Base-by-base conservation (phyloP, 2,329 filamentous ascomycete genomes). In the Pyrenophora teres region DNA sequence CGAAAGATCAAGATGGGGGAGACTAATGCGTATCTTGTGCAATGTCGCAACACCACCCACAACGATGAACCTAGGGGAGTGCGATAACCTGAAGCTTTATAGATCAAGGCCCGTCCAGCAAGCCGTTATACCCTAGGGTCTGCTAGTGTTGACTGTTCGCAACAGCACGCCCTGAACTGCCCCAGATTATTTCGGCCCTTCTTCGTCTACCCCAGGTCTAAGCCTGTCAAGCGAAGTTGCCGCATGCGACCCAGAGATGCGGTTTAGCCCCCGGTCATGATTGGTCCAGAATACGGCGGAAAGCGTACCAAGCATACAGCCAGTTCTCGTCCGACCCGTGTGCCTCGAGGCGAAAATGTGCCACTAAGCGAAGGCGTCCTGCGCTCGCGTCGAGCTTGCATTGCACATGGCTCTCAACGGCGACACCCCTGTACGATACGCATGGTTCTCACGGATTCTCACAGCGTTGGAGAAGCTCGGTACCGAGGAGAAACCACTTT, bases 101-200 rank as follows among this genome's bases (percentile, higher is more conserved):
- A 68, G 52, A 52, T 37, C 9, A 30, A 3, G 27, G 27, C 9
- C 27, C 12, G 27, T 30, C 8, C 8, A 30, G 27, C 27, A 30
- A 9, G 27, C 27, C 9, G 27, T 9, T 4, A 30, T 30, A 9
- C 2, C 27, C 27, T 30, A 60, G 40, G 48, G 40, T 56, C 52
- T 52, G 42, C 25, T 55, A 45, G 46, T 54, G 42, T 41, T 55
- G 32, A 40, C 50, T 36, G 27, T 13, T 30, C 27, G 27, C 10
- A 30, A 30, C 31, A 55, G 57, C 52, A 42, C 35, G 50, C 58
- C 57, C 47, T 58, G 59, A 59, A 30, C 41, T 50, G 57, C 43
- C 64, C 64, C 64, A 50, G 62, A 67, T 57, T 64, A 25, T 52
- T 30, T 59, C 51, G 60, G 60, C 18, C 58, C 54, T 56, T 54